Evolutionary conservation across 2,329 filamentous ascomycete genomes (phyloP).

Genomic region (Colletotrichum liriopes): DNA sequence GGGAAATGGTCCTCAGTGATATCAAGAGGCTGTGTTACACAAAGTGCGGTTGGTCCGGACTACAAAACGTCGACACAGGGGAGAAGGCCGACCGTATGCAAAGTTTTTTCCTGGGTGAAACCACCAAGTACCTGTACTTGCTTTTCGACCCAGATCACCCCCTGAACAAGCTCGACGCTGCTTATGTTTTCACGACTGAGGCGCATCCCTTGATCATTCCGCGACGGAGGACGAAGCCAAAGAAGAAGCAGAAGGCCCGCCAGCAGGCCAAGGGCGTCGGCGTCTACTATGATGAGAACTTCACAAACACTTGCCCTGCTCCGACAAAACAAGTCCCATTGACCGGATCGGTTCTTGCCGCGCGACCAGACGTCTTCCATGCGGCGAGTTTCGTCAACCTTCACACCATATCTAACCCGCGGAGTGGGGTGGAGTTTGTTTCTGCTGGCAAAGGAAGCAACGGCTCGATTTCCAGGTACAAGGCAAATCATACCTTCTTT

Average conservation of each 20-base stretch:
- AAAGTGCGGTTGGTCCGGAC: slow-evolving; percentile 91
- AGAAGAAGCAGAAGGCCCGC: slow-evolving; percentile 37
- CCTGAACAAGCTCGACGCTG: slow-evolving; percentile 86
- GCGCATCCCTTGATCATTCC: slow-evolving; percentile 94
- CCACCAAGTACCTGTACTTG: slow-evolving; percentile 94
- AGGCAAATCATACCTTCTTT: slow-evolving; percentile 87
- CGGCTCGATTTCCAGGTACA: slow-evolving; percentile 53
- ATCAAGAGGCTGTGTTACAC: slow-evolving; percentile 92
- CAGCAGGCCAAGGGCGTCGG: slow-evolving; percentile 47
- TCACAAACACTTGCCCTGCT: slow-evolving; percentile 76
- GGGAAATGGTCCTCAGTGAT: slow-evolving; percentile 94
- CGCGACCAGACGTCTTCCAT: slow-evolving; percentile 87
- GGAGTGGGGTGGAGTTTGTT: slow-evolving; percentile 60
- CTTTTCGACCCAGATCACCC: slow-evolving; percentile 90
- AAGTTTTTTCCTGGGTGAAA: slow-evolving; percentile 98
- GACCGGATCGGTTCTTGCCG: slow-evolving; percentile 84
- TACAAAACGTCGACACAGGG: slow-evolving; percentile 86
- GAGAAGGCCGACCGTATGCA: slow-evolving; percentile 97
- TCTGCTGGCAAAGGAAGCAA: slow-evolving; percentile 60
- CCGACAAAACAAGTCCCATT: slow-evolving; percentile 74
- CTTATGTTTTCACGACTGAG: slow-evolving; percentile 96
- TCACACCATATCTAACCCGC: slow-evolving; percentile 80
- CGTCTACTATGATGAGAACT: slow-evolving; percentile 60
- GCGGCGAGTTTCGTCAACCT: slow-evolving; percentile 88
- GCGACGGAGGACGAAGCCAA: slow-evolving; percentile 51